Evolutionary conservation across 352 stramenopile species (phyloP), one percentile per base, ranked within the genome.

Genomic region (Phytophthora chlamydospora): DNA sequence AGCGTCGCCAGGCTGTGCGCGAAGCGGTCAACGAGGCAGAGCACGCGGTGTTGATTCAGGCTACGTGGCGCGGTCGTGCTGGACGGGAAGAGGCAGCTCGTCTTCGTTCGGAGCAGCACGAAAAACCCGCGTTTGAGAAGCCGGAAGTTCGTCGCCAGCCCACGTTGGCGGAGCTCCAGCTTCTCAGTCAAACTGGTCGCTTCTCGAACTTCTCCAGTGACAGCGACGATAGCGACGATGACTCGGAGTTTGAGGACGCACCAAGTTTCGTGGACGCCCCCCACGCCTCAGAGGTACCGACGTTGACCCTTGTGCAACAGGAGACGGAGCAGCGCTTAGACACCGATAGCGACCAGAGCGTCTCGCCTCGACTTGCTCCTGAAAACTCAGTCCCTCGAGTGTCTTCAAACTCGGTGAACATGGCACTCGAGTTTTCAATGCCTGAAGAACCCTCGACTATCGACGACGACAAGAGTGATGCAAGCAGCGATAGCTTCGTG

Each of bases 111-210:
- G 57, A 44, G 2, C 24, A 33, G 6, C 21, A 34, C 35, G 44
- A 52, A 4, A 14, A 58, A 0, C 19, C 45, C 6, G 41, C n/a
- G 8, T 13, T 49, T 11, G 66, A 64, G 27, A 52, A 36, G 7
- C 24, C 53, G 2, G 41, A 61, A 36, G 14, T 70, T 7, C 38
- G 51, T 47, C 59, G 63, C 0, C 71, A 79, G 10, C 76, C 73
- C n/a, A 80, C 76, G 1, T 46, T 81, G 6, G 57, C 62, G 1
- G 76, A 86, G 33, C 68, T 86, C 32, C 68, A 83, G 39, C 59
- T 78, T 29, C 38, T 86, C 41, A 83, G 76, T 35, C 62, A 81
- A 67, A 69, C 56, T 14, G 76, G 76, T 7, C 71, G 76, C 10
- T 79, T 85, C 41, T 85, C 76, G 5, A 68, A 71, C 10, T 14